Percentiles rank a stretch among this genome's conserved stretches.
phyloP scores from a whole-genome alignment of 805 yeast genomes.

The Kazachstania bromeliacearum region DNA sequence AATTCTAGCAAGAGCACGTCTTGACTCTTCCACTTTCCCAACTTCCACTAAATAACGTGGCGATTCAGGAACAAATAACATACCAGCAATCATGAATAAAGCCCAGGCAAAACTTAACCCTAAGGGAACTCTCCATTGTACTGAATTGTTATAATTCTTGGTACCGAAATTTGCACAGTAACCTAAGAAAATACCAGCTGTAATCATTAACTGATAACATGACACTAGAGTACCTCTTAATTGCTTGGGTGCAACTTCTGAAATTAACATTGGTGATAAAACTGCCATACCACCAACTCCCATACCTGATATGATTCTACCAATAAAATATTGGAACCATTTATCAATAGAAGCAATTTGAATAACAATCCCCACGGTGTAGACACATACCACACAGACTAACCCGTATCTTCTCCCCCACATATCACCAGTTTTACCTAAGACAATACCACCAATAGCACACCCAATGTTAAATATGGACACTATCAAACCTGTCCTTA shows the following conservation, averaged over 20 bases:
- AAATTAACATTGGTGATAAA: slow-evolving; percentile 61
- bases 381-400: slow-evolving; percentile 49
- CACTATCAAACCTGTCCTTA: slow-evolving; percentile 22
- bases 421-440: slow-evolving; percentile 51
- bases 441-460: slow-evolving; percentile 60
- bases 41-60: slow-evolving; percentile 59
- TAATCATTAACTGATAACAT: slow-evolving; percentile 63
- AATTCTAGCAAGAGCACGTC: slow-evolving; percentile 44
- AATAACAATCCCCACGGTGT: slow-evolving; percentile 57
- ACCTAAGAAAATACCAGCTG: slow-evolving; percentile 70
- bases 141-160: slow-evolving; percentile 33
- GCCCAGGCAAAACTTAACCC: slow-evolving; percentile 50
- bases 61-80: slow-evolving; percentile 61
- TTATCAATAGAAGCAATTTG: slow-evolving; percentile 48
- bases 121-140: slow-evolving; percentile 69
- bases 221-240: slow-evolving; percentile 69
- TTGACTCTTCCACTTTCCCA: slow-evolving; percentile 53
- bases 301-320: slow-evolving; percentile 61
- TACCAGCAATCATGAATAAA: slow-evolving; percentile 31
- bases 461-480: slow-evolving; percentile 65
- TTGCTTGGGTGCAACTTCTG: slow-evolving; percentile 33
- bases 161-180: slow-evolving; percentile 66
- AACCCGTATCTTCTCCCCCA: slow-evolving; percentile 60
- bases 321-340: slow-evolving; percentile 69
- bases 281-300: slow-evolving; percentile 75